Base-by-base conservation (phyloP, 2,329 filamentous ascomycete species). In the Clonostachys sp. region DNA sequence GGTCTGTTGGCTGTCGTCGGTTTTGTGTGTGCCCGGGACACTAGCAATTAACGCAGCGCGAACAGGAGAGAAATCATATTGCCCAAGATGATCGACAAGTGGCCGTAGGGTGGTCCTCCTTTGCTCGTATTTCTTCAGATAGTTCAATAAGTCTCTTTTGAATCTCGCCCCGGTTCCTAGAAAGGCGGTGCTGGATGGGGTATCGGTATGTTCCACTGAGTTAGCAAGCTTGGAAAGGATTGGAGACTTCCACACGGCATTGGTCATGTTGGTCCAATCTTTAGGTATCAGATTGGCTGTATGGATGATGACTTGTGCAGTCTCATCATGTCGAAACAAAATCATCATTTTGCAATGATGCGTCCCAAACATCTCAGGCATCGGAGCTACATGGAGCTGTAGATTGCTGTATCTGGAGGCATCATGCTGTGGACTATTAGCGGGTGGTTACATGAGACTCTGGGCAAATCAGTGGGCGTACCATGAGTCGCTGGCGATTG, bases 201-300 rank as follows among this genome's bases (percentile, higher is more conserved):
- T 50, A 38, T 16, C 30, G 8, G 14, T 10, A 30, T 10, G 24
- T 30, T 30, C 24, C 18, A 61, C 41, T 6, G 41, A n/a, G 16
- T 43, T 13, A 14, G 38, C 3, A 13, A 34, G 12, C 16, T 69
- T 44, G 1, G 87, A 83, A 1, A 95, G 78, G 2, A 80, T 60
- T 1, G 89, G 89, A 0, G 89, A 92, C 44, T 70, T 74, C 91
- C 91, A 96, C 6, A 88, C 79, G 2, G 82, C 89, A 62, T 96
- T 90, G 1, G 84, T 87, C 87, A 95, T 88, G 55, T 94, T 94
- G 2, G 74, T 78, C 91, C 91, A 96, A 62, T 96, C 91, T 47
- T 84, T 83, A 5, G 76, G 60, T n/a, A 95, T 92, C 86, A 95
- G 90, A 56, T 96, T 96, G 16, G 91, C 89, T 0, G 91, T 96